These are phyloP conservation scores for Fraxinus pennsylvanica DNA, from an alignment of 257 asterid genomes.

Conservation along the genomic window DNA sequence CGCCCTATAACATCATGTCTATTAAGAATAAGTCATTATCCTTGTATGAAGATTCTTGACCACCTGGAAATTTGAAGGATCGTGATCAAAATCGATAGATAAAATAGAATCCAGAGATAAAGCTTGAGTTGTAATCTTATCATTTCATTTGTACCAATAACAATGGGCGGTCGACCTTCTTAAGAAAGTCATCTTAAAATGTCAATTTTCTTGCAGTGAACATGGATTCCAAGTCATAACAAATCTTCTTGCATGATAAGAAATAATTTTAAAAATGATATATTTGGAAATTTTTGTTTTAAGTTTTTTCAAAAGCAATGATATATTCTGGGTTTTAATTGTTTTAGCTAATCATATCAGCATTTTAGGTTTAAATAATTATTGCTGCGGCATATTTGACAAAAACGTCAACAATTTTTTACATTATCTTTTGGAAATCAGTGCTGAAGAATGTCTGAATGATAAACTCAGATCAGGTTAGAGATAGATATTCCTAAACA, in stretches of 20 bases:
- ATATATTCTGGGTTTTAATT: background rate
- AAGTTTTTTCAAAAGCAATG: background rate
- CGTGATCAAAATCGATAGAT: no score
- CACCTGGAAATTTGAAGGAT: no score
- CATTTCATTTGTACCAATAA: background rate
- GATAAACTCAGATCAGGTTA: slow-evolving; percentile 21
- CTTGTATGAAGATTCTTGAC: no score
- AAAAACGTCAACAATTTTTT: background rate
- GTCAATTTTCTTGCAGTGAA: background rate
- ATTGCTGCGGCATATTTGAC: slow-evolving; percentile 14
- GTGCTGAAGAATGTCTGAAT: slow-evolving; percentile 24
- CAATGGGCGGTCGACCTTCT: background rate
- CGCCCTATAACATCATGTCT: no score
- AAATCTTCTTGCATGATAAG: background rate
- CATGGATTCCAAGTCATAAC: background rate
- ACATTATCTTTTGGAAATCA: background rate
- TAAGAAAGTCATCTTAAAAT: no score
- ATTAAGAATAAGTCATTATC: no score
- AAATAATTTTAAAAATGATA: no score
- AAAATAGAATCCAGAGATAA: no score
- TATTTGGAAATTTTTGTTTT: background rate
- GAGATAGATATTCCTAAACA: slow-evolving; percentile 10
- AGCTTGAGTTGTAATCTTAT: background rate
- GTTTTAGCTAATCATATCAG: background rate
- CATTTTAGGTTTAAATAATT: background rate